phyloP scores from a whole-genome alignment of 2,329 filamentous ascomycete genomes.

The Verticillium nubilum region DNA sequence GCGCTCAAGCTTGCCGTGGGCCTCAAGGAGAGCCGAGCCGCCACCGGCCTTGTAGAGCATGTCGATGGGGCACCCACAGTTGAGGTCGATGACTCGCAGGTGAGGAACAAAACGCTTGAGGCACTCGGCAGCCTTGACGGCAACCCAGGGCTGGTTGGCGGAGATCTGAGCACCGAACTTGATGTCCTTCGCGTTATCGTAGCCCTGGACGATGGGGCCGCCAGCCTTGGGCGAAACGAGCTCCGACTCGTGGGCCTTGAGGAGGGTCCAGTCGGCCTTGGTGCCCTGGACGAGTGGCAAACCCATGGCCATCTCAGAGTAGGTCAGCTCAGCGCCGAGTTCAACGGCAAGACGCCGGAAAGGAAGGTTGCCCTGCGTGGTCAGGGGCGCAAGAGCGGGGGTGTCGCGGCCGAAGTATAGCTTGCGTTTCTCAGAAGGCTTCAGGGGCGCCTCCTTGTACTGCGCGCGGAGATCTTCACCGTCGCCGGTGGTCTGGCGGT shows the following conservation, averaged over 20 bases:
- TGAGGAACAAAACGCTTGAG: conserved; percentile 72
- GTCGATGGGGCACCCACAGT: conserved; percentile 96
- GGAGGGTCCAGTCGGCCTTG: conserved; percentile 88
- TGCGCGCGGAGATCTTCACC: conserved; percentile 69
- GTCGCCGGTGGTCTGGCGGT: conserved; percentile 33
- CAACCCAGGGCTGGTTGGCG: conserved; percentile 86
- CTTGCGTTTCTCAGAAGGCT: conserved; percentile 86
- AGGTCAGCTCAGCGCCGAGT: conserved; percentile 86
- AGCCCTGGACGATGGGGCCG: conserved; percentile 59
- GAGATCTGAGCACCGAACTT: conserved; percentile 92
- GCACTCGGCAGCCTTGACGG: conserved; percentile 80
- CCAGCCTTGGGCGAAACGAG: conserved; percentile 55
- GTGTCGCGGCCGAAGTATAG: conserved; percentile 95
- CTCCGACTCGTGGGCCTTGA: conserved; percentile 89
- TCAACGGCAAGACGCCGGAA: conserved; percentile 88
- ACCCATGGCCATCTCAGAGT: conserved; percentile 97
- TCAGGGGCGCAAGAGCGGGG: conserved; percentile 87
- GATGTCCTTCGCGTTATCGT: conserved; percentile 77
- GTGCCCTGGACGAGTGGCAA: conserved; percentile 84
- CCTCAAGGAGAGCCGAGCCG: conserved; percentile 88
- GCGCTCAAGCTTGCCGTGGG: conserved; percentile 81
- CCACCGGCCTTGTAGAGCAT: conserved; percentile 83
- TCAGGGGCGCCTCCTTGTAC: conserved; percentile 81
- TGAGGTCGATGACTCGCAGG: conserved; percentile 86
- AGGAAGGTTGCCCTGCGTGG: conserved; percentile 92